Evolutionary conservation across 371 early-diverging fungal genomes (phyloP), one percentile per base, ranked within the genome.

Genomic region (Apophysomyces sp.): DNA sequence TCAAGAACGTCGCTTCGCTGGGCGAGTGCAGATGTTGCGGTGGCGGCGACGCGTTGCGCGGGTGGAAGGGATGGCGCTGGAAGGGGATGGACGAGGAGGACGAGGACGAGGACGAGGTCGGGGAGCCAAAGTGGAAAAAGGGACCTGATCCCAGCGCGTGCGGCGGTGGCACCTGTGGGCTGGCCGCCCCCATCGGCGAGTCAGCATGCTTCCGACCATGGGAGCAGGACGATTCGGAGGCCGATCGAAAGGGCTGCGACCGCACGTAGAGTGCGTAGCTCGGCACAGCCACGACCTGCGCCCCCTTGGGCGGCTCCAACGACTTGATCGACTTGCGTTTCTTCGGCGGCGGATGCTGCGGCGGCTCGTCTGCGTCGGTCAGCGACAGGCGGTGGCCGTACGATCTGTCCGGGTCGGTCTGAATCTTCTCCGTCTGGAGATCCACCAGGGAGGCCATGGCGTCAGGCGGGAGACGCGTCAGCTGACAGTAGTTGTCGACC

Each of bases 21-120:
- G 60, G 31, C 31, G 60, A 39, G 18, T 36, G 26, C 32, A 37
- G 62, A 58, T 65, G 65, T 29, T 71, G 69, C 44, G 60, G 61
- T 52, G 63, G 67, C 29, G 49, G 49, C n/a, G 49, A 44, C 16
- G 49, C 1, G 60, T 56, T 37, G 60, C 16, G 34, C 13, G 34
- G 34, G 34, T 58, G 62, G 15, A 56, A 59, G 26, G 36, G 36
- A 41, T 57, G 63, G 27, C 61, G 72, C 36, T 55, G 64, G 39
- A 75, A 73, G 21, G 71, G 69, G 55, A 76, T 57, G 11, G 76
- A 71, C 0, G 72, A 71, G 2, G 78, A 64, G 2, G 78, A 68
- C 2, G 74, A 72, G 0, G 76, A 72, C 0, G 80, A 72, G 3
- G 80, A 76, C 0, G 76, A 73, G 8, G 78, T 73, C 11, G 78